Evolutionary conservation across 139 green algal genomes (phyloP).

Genomic region (Volvox africanus): DNA sequence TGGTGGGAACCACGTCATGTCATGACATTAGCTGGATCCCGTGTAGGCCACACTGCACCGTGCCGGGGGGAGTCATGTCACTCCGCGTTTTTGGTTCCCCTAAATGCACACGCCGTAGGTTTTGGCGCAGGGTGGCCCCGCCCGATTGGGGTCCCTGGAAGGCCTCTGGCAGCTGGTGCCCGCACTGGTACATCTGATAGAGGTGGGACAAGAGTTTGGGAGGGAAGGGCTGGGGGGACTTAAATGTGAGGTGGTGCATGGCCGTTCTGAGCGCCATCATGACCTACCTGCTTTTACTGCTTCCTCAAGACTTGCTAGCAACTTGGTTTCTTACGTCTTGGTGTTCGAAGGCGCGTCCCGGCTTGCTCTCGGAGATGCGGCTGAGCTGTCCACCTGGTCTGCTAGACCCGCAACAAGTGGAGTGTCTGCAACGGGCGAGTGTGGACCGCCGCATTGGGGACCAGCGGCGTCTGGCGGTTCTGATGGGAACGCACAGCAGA

Average conservation of each 20-base stretch:
- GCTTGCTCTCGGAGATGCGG: neutral
- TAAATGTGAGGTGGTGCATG: too few species aligned
- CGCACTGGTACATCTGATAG: constrained; percentile 9
- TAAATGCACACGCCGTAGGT: neutral
- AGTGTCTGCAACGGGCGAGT: constrained; percentile 10
- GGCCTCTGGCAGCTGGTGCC: constrained; percentile 26
- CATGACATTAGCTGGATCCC: too few species aligned
- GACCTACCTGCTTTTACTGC: too few species aligned
- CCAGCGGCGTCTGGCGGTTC: constrained; percentile 26
- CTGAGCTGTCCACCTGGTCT: constrained; percentile 8
- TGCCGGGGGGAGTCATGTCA: too few species aligned
- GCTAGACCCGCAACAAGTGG: neutral
- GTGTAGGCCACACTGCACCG: too few species aligned
- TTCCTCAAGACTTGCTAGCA: too few species aligned
- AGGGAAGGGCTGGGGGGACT: neutral
- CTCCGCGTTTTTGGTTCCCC: too few species aligned
- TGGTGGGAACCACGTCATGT: too few species aligned
- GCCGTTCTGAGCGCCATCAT: too few species aligned
- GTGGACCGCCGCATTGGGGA: neutral
- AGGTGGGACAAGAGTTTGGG: neutral
- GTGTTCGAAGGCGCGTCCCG: neutral
- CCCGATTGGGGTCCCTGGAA: constrained; percentile 8
- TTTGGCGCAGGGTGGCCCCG: constrained; percentile 19
- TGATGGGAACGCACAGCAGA: constrained; percentile 15
- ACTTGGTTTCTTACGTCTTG: too few species aligned